These are phyloP conservation scores for Hymenoscyphus fructigenus DNA, from an alignment of 2,329 filamentous ascomycete genomes.

Conservation along the genomic window DNA sequence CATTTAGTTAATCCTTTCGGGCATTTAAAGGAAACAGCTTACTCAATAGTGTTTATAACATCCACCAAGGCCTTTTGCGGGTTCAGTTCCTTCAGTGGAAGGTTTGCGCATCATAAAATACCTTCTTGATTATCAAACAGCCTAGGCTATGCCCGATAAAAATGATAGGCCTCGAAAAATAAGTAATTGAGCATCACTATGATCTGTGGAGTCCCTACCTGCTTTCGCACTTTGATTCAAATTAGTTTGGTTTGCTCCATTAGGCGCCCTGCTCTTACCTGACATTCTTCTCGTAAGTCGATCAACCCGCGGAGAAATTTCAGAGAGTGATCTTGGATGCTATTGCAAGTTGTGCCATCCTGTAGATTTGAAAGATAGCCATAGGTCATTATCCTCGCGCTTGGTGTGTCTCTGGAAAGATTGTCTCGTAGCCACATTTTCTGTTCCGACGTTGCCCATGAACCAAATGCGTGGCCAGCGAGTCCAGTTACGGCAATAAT, in stretches of 20 bases:
- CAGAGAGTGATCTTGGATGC: not conserved
- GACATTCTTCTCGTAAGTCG: constrained; percentile 20
- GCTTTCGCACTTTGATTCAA: not conserved
- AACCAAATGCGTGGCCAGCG: constrained; percentile 40
- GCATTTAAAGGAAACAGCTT: no score
- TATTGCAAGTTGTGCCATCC: not conserved
- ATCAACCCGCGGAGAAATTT: constrained; percentile 26
- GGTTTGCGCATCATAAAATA: not conserved
- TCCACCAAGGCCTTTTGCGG: no score
- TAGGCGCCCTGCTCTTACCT: not conserved
- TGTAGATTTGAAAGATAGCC: not conserved
- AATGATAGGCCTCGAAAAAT: constrained; percentile 26
- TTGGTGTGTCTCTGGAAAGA: constrained; percentile 36
- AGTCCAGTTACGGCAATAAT: constrained; percentile 44
- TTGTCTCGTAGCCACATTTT: constrained; percentile 41
- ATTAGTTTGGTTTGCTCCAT: no score
- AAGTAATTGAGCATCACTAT: no score
- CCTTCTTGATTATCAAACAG: constrained; percentile 39
- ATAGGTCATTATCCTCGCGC: constrained; percentile 4
- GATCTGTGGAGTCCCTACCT: not conserved
- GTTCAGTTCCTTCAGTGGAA: no score
- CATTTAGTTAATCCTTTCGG: no score
- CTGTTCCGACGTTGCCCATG: constrained; percentile 39
- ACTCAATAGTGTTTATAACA: no score
- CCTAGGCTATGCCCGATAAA: constrained; percentile 41